These are phyloP conservation scores for Breviolum minutum DNA, from an alignment of 73 alveolate genomes.

Conservation along the genomic window DNA sequence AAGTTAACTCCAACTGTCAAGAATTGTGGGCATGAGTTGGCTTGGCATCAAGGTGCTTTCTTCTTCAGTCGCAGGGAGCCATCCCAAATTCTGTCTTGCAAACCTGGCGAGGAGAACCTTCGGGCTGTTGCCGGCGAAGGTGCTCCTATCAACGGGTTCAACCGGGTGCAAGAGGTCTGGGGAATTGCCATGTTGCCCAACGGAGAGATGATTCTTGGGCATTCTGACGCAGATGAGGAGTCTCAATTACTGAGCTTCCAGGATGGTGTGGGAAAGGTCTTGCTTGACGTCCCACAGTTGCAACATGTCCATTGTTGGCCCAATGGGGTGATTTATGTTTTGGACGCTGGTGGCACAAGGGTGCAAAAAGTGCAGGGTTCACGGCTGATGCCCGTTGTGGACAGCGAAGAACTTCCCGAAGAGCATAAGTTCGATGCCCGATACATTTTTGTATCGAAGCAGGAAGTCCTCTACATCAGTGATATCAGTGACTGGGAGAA, in stretches of 20 bases:
- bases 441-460: too few species aligned
- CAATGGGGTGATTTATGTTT: neutral
- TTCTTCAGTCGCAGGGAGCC: neutral
- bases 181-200: neutral
- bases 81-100: neutral
- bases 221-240: neutral
- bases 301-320: neutral
- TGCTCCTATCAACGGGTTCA: neutral
- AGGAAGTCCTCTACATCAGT: neutral
- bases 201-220: neutral
- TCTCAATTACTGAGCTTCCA: neutral
- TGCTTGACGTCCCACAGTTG: neutral
- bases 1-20: neutral
- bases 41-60: constrained; percentile 14
- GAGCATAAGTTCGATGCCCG: neutral
- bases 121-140: neutral
- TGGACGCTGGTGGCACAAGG: neutral
- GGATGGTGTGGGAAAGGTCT: neutral
- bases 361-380: neutral
- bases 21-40: neutral
- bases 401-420: neutral
- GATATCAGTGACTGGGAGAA: neutral
- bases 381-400: neutral
- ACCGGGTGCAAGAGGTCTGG: neutral
- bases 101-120: neutral